phyloP scores from a whole-genome alignment of 1,139 yeast genomes.

The Maudiozyma humilis region DNA sequence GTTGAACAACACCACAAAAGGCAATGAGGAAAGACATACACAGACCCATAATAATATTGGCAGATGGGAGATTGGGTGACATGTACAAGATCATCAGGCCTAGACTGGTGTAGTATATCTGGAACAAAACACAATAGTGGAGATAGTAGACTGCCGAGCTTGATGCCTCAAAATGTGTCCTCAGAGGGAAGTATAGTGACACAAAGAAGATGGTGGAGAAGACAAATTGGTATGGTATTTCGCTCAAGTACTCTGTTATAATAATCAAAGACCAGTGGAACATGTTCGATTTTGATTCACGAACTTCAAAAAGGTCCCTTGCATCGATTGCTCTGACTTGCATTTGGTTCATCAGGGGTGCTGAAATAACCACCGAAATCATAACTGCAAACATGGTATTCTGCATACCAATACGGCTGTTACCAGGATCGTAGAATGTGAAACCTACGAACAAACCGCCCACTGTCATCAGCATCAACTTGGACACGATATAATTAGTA shows the following conservation, averaged over 20 bases:
- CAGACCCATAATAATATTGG: slow-evolving; percentile 48
- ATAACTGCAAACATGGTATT: slow-evolving; percentile 44
- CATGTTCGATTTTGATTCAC: slow-evolving; percentile 58
- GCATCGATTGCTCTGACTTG: slow-evolving; percentile 43
- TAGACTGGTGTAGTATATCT: slow-evolving; percentile 46
- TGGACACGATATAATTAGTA: slow-evolving; percentile 37
- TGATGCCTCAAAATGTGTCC: slow-evolving; percentile 38
- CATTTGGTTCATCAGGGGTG: slow-evolving; percentile 39
- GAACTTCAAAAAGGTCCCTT: slow-evolving; percentile 50
- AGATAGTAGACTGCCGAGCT: slow-evolving; percentile 50
- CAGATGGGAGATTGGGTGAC: slow-evolving; percentile 56
- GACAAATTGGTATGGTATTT: slow-evolving; percentile 48
- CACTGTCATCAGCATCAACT: slow-evolving; percentile 34
- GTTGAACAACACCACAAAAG: slow-evolving; percentile 61
- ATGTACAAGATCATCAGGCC: slow-evolving; percentile 48
- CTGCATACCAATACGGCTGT: slow-evolving; percentile 35
- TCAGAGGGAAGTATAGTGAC: slow-evolving; percentile 52
- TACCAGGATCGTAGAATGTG: slow-evolving; percentile 36
- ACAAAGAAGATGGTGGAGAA: slow-evolving; percentile 47
- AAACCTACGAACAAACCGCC: slow-evolving; percentile 41
- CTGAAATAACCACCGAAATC: slow-evolving; percentile 36
- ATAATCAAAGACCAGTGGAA: slow-evolving; percentile 57
- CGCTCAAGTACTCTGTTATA: slow-evolving; percentile 44
- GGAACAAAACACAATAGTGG: slow-evolving; percentile 47
- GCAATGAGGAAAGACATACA: slow-evolving; percentile 46